phyloP scores from a whole-genome alignment of 2,329 filamentous ascomycete species.

The Annulohypoxylon truncatum region DNA sequence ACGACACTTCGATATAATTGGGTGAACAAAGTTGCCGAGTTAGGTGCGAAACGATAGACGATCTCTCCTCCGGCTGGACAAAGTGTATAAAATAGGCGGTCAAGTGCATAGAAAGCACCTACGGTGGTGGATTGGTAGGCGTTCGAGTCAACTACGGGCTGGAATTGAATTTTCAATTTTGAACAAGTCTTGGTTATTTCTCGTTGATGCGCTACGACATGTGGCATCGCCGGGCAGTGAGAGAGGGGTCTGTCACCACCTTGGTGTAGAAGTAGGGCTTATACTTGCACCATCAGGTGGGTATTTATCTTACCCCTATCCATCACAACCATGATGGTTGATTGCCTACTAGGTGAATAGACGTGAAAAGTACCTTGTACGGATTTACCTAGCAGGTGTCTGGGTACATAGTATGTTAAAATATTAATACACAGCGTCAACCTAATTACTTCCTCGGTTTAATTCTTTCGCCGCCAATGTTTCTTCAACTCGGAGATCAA shows the following conservation, averaged over 20 bases:
- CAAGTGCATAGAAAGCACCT: constrained; percentile 57
- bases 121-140: constrained; percentile 50
- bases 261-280: not conserved
- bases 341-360: not conserved
- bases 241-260: not conserved
- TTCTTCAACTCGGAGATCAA: not conserved
- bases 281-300: not conserved
- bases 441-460: not conserved
- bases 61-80: constrained; percentile 65
- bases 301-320: not conserved
- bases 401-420: not conserved
- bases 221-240: constrained; percentile 5
- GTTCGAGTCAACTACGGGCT: constrained; percentile 48
- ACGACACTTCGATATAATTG: constrained; percentile 41
- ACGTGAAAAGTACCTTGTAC: not conserved
- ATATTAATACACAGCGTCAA: not conserved
- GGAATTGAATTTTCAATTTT: constrained; percentile 46
- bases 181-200: constrained; percentile 18
- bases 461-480: not conserved
- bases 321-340: not conserved
- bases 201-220: not conserved
- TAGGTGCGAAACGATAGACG: constrained; percentile 59
- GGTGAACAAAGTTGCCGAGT: constrained; percentile 38
- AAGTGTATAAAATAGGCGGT: constrained; percentile 63
- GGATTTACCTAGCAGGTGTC: too few species aligned